Conservation (phyloP, 495 filamentous ascomycete genomes). For the Aspergillus bridgeri region DNA sequence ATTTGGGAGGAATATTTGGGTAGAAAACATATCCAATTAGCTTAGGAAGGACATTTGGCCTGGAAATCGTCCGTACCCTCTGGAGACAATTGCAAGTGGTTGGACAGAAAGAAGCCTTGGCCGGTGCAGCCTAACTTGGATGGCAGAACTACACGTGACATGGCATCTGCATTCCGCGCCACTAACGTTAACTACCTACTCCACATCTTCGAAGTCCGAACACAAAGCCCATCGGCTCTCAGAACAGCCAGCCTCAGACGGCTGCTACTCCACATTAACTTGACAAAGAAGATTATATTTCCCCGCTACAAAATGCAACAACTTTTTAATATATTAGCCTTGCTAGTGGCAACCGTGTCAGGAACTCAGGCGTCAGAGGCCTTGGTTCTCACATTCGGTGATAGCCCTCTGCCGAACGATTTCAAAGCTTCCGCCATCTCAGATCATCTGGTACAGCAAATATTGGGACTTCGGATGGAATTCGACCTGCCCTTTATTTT, state of each 20-base stretch:
- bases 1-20: conserved; percentile 12
- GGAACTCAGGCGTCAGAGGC: neutral
- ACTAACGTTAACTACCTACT: neutral
- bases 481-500: conserved; percentile 49
- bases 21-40: conserved; percentile 9
- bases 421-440: conserved; percentile 19
- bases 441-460: conserved; percentile 47
- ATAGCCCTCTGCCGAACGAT: neutral
- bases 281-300: neutral
- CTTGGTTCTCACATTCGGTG: neutral
- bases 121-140: too few relatives aligned
- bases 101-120: too few relatives aligned
- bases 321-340: conserved; percentile 27
- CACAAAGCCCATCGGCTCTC: neutral
- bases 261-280: neutral
- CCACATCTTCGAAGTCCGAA: neutral
- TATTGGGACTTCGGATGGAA: conserved; percentile 54
- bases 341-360: conserved; percentile 23
- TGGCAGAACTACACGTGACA: neutral
- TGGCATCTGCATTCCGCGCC: neutral
- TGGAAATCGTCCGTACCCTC: neutral
- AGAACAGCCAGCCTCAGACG: neutral
- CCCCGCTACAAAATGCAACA: conserved; percentile 25
- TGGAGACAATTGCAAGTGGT: too few relatives aligned
- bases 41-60: conserved; percentile 2